Conservation (phyloP, 768 basidiomycete genomes). For the Kwoniella botswanensis region DNA sequence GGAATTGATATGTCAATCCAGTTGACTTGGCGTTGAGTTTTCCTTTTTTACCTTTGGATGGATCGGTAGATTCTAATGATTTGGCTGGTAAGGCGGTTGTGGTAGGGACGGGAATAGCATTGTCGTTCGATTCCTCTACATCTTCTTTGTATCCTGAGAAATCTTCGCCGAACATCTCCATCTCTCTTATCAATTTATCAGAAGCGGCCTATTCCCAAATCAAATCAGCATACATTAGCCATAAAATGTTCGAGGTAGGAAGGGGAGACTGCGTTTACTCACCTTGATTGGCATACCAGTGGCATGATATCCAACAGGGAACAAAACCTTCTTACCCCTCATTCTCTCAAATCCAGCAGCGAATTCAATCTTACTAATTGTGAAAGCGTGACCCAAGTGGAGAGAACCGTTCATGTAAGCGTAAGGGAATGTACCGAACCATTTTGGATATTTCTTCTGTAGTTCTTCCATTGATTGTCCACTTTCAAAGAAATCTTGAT, state of each 20-base stretch:
- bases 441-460: conserved; percentile 82
- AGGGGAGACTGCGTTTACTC: conserved; percentile 46
- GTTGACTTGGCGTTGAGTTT: conserved; percentile 92
- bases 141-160: conserved; percentile 71
- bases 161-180: conserved; percentile 90
- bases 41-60: conserved; percentile 86
- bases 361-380: conserved; percentile 97
- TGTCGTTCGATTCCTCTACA: conserved; percentile 54
- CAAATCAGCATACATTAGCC: too few relatives aligned
- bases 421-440: conserved; percentile 95
- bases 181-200: conserved; percentile 96
- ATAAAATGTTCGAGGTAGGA: not conserved
- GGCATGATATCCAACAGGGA: conserved; percentile 97
- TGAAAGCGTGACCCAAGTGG: conserved; percentile 97
- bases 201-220: conserved; percentile 69
- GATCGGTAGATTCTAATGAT: conserved; percentile 53
- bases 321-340: conserved; percentile 90
- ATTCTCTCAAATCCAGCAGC: conserved; percentile 92
- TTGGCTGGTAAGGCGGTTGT: conserved; percentile 46
- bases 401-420: conserved; percentile 99
- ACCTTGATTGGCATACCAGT: conserved; percentile 99
- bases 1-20: conserved; percentile 94
- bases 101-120: conserved; percentile 59
- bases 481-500: conserved; percentile 62
- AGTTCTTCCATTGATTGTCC: conserved; percentile 69